These are phyloP conservation scores for Flaveria trinervia DNA, from an alignment of 129 eudicot species.

Conservation along the genomic window DNA sequence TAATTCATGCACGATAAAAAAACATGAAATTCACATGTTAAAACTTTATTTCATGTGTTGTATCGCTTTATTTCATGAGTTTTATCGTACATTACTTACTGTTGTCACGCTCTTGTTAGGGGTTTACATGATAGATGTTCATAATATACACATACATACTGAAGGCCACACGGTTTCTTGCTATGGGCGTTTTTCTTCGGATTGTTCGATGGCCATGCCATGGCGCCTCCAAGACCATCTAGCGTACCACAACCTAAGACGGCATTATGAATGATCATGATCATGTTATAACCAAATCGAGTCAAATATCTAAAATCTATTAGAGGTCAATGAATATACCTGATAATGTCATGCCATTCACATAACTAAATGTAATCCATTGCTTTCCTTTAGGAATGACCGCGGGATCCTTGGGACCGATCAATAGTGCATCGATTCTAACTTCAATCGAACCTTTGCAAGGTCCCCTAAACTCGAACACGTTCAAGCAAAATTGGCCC, in stretches of 20 bases:
- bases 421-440: slow-evolving; percentile 34
- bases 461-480: slow-evolving; percentile 39
- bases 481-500: slow-evolving; percentile 33
- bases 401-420: slow-evolving; percentile 38
- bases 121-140: neutral
- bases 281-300: no score
- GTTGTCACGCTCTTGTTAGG: neutral
- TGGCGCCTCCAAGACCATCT: slow-evolving; percentile 62
- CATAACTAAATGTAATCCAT: slow-evolving; percentile 53
- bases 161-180: slow-evolving; percentile 36
- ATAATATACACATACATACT: slow-evolving; percentile 36
- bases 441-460: slow-evolving; percentile 37
- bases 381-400: slow-evolving; percentile 44
- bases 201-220: slow-evolving; percentile 41
- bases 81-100: neutral
- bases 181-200: slow-evolving; percentile 19
- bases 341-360: slow-evolving; percentile 42
- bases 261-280: neutral
- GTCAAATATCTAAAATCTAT: neutral
- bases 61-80: neutral
- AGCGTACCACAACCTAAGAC: slow-evolving; percentile 52
- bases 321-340: slow-evolving; percentile 27
- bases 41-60: neutral
- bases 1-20: neutral
- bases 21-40: neutral